phyloP scores from a whole-genome alignment of 345 rosid species.

The Eucalyptus sp. region DNA sequence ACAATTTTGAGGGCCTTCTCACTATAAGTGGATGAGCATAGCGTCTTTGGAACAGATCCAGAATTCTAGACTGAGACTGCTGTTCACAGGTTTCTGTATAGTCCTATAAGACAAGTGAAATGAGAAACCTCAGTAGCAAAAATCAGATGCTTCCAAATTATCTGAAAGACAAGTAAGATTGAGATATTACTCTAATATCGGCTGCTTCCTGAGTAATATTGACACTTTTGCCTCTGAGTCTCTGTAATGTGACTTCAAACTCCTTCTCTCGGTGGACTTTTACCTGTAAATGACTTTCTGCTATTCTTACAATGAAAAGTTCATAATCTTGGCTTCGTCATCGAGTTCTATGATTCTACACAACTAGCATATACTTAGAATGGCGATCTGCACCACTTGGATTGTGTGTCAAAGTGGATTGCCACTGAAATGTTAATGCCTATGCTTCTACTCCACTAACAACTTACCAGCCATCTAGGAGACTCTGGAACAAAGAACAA shows the following conservation, averaged over 20 bases:
- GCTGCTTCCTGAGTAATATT: constrained; percentile 38
- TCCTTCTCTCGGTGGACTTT: constrained; percentile 23
- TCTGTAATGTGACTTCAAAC: constrained; percentile 22
- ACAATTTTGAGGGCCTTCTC: neutral
- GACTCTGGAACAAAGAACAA: constrained; percentile 36
- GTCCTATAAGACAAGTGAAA: constrained; percentile 1
- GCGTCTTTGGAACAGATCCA: constrained; percentile 23
- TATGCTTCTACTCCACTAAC: neutral
- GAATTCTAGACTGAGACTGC: constrained; percentile 6
- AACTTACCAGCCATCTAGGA: constrained; percentile 39
- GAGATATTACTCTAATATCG: constrained; percentile 21
- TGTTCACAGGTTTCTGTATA: constrained; percentile 10
- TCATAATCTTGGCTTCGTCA: neutral
- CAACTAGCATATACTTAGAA: neutral
- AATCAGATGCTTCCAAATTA: neutral
- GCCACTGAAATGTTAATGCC: neutral
- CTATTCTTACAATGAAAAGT: neutral
- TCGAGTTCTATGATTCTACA: neutral
- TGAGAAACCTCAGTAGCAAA: neutral
- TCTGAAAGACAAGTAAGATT: neutral
- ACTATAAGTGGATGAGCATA: neutral
- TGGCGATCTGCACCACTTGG: neutral
- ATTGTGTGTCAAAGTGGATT: neutral
- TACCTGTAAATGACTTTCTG: constrained; percentile 11
- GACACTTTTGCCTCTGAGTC: constrained; percentile 26